Evolutionary conservation across 345 rosid species (phyloP), one percentile per base, ranked within the genome.

Genomic region (Citrus maxima): DNA sequence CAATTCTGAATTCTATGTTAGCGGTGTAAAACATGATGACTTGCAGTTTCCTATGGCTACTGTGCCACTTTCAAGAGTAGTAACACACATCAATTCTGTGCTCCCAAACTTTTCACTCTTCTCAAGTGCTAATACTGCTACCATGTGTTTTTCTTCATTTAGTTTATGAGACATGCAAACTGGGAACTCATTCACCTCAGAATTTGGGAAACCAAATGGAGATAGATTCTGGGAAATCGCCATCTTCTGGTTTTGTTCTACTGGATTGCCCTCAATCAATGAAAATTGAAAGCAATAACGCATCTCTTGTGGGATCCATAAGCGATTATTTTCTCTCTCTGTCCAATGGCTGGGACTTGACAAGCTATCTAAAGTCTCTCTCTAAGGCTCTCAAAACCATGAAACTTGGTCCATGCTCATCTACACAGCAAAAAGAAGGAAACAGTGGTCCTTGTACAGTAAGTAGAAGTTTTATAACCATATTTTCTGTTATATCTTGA

Each of bases 291-390:
- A 93, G 97, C 87, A 92, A 88, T 80, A 92, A 90, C 79, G 88
- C 98, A 73, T 96, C 98, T 78, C 93, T 94, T 42, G 87, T 96
- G 80, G 99, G 98, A 87, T 94, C 98, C n/a, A 89, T 94, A 80
- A 96, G 98, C 37, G 99, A 96, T 82, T 96, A 93, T 83, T 96
- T 96, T 83, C 91, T 96, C 8, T 94, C 98, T n/a, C 89, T 96
- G 72, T 96, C 99, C 78, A 94, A 96, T 87, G 94, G 99, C 65
- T 96, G 99, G 99, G 95, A 96, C 82, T 76, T 96, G 89, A 89
- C 90, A 69, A 93, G 98, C 88, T 96, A 94, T 85, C 94, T 94
- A 59, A 94, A 92, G 87, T 96, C 99, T 72, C 93, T 96, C 73
- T 93, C 98, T 19, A 94, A 92, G 86, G 90, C 97, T 66, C 85